Percentiles rank a stretch among this genome's conserved stretches.
Evolutionary conservation across 1,139 yeast genomes (phyloP).

Genomic region (Hyphopichia buzzinii): DNA sequence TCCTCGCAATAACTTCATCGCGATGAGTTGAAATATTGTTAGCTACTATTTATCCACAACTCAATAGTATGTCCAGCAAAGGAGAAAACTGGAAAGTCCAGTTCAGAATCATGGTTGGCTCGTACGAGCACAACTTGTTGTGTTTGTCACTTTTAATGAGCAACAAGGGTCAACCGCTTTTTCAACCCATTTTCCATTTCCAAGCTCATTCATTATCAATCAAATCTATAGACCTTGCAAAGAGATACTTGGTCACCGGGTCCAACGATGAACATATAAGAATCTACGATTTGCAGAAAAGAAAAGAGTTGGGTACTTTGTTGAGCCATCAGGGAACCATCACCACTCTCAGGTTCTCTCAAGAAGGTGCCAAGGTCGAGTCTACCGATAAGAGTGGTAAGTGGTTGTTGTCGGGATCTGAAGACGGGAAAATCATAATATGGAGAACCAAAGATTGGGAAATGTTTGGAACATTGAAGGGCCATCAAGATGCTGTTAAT

Average conservation of each 20-base stretch:
- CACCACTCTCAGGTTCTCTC: constrained; percentile 70
- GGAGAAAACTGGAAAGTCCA: constrained; percentile 18
- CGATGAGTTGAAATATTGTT: too few species aligned
- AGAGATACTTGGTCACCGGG: constrained; percentile 87
- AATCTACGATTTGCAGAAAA: constrained; percentile 87
- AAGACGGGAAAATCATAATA: constrained; percentile 83
- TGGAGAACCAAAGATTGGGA: constrained; percentile 99
- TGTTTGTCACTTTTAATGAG: constrained; percentile 65
- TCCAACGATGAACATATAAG: constrained; percentile 95
- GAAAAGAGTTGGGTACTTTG: constrained; percentile 90
- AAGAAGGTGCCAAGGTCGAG: constrained; percentile 27
- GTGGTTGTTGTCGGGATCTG: constrained; percentile 90
- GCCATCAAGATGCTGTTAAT: constrained; percentile 73
- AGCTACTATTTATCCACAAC: too few species aligned
- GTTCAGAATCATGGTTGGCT: constrained; percentile 86
- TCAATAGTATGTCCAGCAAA: neutral
- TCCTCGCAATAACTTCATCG: neutral
- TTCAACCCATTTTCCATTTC: constrained; percentile 93
- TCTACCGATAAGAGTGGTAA: constrained; percentile 52
- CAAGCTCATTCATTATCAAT: constrained; percentile 91
- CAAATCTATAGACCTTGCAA: constrained; percentile 78
- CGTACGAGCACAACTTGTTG: constrained; percentile 89
- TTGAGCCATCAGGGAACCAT: constrained; percentile 89
- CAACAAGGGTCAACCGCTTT: constrained; percentile 47
- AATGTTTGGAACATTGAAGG: constrained; percentile 80